Evolutionary conservation across 768 basidiomycete species (phyloP).

Genomic region (Rhizopogon vulgaris): DNA sequence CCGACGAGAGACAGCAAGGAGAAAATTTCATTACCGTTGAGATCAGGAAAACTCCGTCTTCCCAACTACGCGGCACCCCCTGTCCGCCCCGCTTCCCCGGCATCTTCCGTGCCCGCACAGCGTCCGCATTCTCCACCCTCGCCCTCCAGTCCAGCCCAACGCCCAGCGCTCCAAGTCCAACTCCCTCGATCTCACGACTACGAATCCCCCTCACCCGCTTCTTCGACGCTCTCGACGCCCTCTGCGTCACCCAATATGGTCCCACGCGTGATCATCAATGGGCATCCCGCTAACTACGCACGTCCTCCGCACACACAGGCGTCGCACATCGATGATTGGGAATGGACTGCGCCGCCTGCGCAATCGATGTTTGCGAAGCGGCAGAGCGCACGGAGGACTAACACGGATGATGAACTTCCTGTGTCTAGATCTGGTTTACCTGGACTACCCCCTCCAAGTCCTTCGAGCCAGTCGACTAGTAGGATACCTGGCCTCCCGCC

Average conservation of each 20-base stretch:
- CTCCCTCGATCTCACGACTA: conserved; percentile 2
- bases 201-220: conserved; percentile 17
- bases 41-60: conserved; percentile 20
- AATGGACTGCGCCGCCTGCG: conserved; percentile 12
- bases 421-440: conserved; percentile 3
- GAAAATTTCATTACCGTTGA: background rate
- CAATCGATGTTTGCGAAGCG: background rate
- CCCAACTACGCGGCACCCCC: conserved; percentile 27
- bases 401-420: conserved; percentile 3
- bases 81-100: background rate
- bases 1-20: background rate
- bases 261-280: conserved; percentile 20
- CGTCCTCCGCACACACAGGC: background rate
- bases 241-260: conserved; percentile 13
- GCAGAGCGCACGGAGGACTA: conserved; percentile 2
- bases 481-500: background rate
- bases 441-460: conserved; percentile 16
- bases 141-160: background rate
- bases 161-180: background rate
- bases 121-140: background rate
- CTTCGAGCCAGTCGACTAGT: background rate
- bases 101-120: background rate
- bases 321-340: conserved; percentile 15
- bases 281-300: conserved; percentile 16
- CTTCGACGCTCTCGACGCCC: conserved; percentile 23